phyloP scores from a whole-genome alignment of 495 filamentous ascomycete species.

The Podospora comata region DNA sequence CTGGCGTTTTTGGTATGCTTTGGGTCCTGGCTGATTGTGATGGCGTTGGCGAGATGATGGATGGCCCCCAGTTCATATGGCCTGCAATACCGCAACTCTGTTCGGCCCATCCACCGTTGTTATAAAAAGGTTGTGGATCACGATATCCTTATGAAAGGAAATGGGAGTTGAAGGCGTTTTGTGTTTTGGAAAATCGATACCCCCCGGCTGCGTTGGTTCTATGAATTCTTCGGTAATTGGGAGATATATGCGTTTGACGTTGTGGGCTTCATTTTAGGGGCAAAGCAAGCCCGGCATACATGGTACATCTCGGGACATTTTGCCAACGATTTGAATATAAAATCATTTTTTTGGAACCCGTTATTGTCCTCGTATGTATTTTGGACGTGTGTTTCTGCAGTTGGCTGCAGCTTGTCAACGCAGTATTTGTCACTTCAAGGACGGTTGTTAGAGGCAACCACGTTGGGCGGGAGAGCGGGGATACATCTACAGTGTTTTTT shows the following conservation, averaged over 20 bases:
- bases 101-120: background rate
- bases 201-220: background rate
- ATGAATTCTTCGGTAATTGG: background rate
- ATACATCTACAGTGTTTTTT: no score
- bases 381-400: background rate
- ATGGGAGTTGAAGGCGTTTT: background rate
- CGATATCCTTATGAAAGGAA: background rate
- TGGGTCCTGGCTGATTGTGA: constrained; percentile 11
- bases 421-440: no score
- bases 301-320: no score
- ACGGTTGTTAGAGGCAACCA: no score
- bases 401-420: background rate
- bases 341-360: no score
- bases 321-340: no score
- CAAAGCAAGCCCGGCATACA: no score
- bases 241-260: background rate
- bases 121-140: background rate
- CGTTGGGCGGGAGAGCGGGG: no score
- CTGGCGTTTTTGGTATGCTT: constrained; percentile 15
- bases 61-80: background rate
- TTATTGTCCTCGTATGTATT: background rate
- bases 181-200: background rate
- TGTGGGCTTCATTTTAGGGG: background rate
- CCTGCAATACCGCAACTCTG: background rate
- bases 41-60: background rate